phyloP scores from a whole-genome alignment of 345 rosid genomes.

The Draba incana region DNA sequence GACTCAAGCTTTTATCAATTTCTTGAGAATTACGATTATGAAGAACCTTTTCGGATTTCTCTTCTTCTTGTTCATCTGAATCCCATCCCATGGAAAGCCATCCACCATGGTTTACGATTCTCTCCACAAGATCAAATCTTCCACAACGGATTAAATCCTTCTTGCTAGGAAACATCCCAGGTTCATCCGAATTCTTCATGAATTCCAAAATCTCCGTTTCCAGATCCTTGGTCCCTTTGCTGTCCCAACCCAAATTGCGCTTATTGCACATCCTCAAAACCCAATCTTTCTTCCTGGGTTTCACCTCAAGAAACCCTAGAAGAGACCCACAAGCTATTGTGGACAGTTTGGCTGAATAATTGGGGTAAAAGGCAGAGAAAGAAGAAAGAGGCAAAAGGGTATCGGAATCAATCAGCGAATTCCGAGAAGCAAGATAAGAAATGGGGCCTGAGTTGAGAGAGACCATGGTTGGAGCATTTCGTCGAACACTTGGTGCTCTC shows the following conservation, averaged over 20 bases:
- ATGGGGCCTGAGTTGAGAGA: constrained; percentile 48
- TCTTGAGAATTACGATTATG: constrained; percentile 28
- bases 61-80: constrained; percentile 47
- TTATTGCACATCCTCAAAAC: constrained; percentile 54
- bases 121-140: constrained; percentile 79
- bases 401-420: constrained; percentile 40
- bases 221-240: constrained; percentile 55
- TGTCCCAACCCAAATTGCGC: constrained; percentile 42
- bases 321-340: constrained; percentile 35
- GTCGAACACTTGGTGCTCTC: constrained; percentile 50
- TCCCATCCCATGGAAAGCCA: constrained; percentile 96
- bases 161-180: constrained; percentile 71
- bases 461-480: constrained; percentile 95
- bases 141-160: constrained; percentile 61
- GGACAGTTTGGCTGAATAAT: constrained; percentile 6
- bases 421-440: constrained; percentile 36
- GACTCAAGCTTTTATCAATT: constrained; percentile 25
- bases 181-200: constrained; percentile 65
- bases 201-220: constrained; percentile 87
- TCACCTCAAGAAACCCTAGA: constrained; percentile 42
- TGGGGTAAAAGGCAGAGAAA: constrained; percentile 22
- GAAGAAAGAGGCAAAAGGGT: constrained; percentile 34
- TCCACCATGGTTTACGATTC: constrained; percentile 65
- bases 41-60: neutral
- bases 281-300: constrained; percentile 44